phyloP scores from a whole-genome alignment of 768 basidiomycete genomes.

The Pisolithus tinctorius region DNA sequence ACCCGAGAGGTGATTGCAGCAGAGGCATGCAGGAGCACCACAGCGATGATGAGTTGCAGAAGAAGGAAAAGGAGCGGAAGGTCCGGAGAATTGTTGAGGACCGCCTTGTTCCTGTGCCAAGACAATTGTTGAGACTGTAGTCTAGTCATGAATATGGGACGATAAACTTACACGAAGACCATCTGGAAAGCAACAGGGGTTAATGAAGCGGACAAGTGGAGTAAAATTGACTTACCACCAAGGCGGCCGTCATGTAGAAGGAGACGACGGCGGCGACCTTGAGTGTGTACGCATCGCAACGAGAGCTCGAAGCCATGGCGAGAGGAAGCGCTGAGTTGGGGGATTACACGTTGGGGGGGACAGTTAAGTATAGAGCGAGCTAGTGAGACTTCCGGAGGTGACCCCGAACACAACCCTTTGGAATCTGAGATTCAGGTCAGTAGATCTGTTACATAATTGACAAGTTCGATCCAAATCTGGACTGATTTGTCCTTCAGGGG shows the following conservation, averaged over 20 bases:
- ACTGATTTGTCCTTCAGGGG: too few relatives aligned
- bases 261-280: slow-evolving; percentile 65
- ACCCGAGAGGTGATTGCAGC: slow-evolving; percentile 43
- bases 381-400: too few relatives aligned
- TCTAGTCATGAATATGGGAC: not conserved
- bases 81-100: slow-evolving; percentile 58
- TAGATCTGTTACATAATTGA: too few relatives aligned
- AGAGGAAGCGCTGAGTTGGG: not conserved
- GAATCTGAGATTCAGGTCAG: too few relatives aligned
- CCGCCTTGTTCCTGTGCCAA: slow-evolving; percentile 60
- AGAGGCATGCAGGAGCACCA: slow-evolving; percentile 52
- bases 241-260: slow-evolving; percentile 74
- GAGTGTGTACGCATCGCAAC: slow-evolving; percentile 25
- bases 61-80: slow-evolving; percentile 64
- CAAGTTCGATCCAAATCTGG: too few relatives aligned
- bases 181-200: slow-evolving; percentile 27
- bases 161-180: slow-evolving; percentile 39
- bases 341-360: too few relatives aligned
- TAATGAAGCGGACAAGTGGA: not conserved
- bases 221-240: slow-evolving; percentile 47
- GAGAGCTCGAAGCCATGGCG: not conserved
- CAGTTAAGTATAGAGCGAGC: too few relatives aligned
- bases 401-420: too few relatives aligned
- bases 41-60: slow-evolving; percentile 62
- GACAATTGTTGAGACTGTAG: too few relatives aligned